Base-by-base conservation (phyloP, 2,329 filamentous ascomycete genomes). In the Phialophora expanda region DNA sequence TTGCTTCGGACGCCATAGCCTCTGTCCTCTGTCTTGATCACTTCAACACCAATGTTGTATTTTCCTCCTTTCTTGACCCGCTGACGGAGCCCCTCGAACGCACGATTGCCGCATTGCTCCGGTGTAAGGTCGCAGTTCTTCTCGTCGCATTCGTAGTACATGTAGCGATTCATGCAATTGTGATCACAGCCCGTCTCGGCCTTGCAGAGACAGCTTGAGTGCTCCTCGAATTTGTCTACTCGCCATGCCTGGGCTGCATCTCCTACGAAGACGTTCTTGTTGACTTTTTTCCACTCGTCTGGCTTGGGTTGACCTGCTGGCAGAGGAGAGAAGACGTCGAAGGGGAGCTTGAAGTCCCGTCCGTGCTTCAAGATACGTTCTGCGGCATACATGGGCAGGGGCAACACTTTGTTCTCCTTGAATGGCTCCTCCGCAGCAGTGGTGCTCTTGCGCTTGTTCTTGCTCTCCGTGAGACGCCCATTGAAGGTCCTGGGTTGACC, bases 111-210 rank as follows among this genome's bases (percentile, higher is more conserved):
- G 78, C 95, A 99, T 56, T 83, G 75, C 22, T 87, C 84, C n/a
- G 86, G 83, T 48, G 90, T 90, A 17, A 94, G 82, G 65, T 89
- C 90, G 81, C 95, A 99, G 76, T 97, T 99, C 64, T 85, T 89
- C 55, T 90, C 86, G 76, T 98, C 92, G 76, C 95, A 99, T 80
- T 99, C 95, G 77, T 97, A 98, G 63, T 96, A 88, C 93, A 98
- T 98, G 77, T 93, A 93, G 68, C 93, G 86, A 77, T 99, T 99
- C 75, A 97, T 91, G 78, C 95, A 99, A 73, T 90, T 86, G 69
- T 97, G 92, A 69, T 88, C 91, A 74, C 95, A 98, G 41, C 92
- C 93, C 61, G 89, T 87, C 61, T 93, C 90, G 6, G 86, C 82
- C 50, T 82, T 87, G 79, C 93, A 96, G 65, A 92, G 88, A 75